These are phyloP conservation scores for California macrophylla DNA, from an alignment of 441 rosid species.

Conservation along the genomic window DNA sequence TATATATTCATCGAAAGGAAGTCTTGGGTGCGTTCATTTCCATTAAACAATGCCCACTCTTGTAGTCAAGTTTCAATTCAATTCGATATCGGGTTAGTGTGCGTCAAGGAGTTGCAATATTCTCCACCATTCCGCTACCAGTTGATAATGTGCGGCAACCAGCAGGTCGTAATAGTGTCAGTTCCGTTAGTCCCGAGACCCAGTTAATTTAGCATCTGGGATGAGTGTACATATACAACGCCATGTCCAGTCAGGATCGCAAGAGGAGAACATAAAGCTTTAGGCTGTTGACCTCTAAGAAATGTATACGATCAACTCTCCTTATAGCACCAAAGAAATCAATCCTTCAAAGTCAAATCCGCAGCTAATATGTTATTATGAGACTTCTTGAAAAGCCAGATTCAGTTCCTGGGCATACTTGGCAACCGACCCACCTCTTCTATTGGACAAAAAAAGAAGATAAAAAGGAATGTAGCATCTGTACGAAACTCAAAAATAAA, in stretches of 20 bases:
- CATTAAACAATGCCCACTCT: background rate
- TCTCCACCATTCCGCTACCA: background rate
- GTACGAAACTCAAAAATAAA: background rate
- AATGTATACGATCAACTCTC: constrained; percentile 13
- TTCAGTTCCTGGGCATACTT: constrained; percentile 76
- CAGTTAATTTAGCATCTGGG: constrained; percentile 30
- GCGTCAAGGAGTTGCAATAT: background rate
- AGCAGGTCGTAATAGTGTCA: constrained; percentile 9
- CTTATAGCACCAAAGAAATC: constrained; percentile 20
- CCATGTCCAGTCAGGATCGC: constrained; percentile 8
- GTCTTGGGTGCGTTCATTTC: background rate
- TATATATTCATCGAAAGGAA: too few species aligned
- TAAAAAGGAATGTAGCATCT: background rate
- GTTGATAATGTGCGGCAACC: constrained; percentile 19
- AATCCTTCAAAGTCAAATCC: constrained; percentile 19
- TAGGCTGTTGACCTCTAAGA: constrained; percentile 1
- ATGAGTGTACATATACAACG: constrained; percentile 23
- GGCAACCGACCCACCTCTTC: constrained; percentile 75
- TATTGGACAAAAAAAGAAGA: constrained; percentile 17
- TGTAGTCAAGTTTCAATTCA: background rate
- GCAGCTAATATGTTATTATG: constrained; percentile 22
- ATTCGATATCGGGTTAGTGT: background rate
- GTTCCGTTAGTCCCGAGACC: constrained; percentile 13
- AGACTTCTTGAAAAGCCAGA: constrained; percentile 68
- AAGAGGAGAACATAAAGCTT: constrained; percentile 5